A percentile compares a stretch with the other conserved stretches of the same genome.
phyloP scores from a whole-genome alignment of 2,329 filamentous ascomycete species.

The Saccharata proteae region DNA sequence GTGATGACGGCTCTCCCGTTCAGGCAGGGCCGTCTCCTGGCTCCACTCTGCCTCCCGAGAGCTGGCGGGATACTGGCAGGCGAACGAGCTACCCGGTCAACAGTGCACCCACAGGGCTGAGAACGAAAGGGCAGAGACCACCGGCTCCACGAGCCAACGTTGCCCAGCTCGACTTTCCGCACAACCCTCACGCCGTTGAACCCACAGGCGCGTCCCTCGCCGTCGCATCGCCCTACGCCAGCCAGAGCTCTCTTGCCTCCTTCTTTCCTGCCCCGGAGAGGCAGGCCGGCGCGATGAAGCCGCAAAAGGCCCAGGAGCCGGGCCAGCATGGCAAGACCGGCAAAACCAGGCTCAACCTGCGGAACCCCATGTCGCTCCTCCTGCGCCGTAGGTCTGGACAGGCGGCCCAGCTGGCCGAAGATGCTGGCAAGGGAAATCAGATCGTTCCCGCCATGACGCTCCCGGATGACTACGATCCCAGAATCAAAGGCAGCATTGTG shows the following conservation, averaged over 20 bases:
- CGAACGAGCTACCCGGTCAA: not conserved
- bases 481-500: conserved; percentile 50
- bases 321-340: conserved; percentile 19
- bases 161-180: conserved; percentile 9
- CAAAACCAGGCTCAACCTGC: conserved; percentile 42
- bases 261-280: conserved; percentile 19
- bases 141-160: conserved; percentile 13
- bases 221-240: conserved; percentile 5
- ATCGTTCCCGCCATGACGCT: conserved; percentile 31
- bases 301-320: conserved; percentile 12
- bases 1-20: conserved; percentile 7
- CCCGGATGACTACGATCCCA: conserved; percentile 50
- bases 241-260: conserved; percentile 9
- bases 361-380: conserved; percentile 50
- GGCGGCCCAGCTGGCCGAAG: too few relatives aligned
- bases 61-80: conserved; percentile 1
- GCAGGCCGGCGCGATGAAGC: conserved; percentile 15
- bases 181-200: conserved; percentile 2
- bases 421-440: conserved; percentile 35
- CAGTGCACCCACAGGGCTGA: conserved; percentile 19
- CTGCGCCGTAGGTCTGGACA: conserved; percentile 45
- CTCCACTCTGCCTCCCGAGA: not conserved
- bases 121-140: conserved; percentile 16
- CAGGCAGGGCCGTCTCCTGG: conserved; percentile 10
- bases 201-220: conserved; percentile 9